Base-by-base conservation (phyloP, 164 flowering plant species). In the Kalanchoe fedtschenkoi region DNA sequence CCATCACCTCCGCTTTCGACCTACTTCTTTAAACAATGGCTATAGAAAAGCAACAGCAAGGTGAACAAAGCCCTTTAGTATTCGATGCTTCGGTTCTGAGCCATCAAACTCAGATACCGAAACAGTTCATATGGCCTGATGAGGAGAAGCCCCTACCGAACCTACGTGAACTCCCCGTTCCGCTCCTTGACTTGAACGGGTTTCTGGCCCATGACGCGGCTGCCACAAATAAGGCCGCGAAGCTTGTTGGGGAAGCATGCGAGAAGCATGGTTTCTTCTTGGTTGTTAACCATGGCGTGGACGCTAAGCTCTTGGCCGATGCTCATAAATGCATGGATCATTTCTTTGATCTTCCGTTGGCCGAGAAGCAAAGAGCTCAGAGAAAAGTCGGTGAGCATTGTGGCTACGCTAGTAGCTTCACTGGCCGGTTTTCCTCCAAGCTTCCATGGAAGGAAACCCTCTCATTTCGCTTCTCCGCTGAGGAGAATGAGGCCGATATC, bases 241-340 rank as follows among this genome's bases (percentile, higher is more conserved):
- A 58, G n/a, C 28, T 58, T 9, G 61, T 58, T 13, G 61, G 61
- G 8, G 16, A 58, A 37, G 61, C 61, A 7, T 58, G 61, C 61
- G 42, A 58, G 42, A 58, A 34, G 42, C 61, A 58, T 58, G 61
- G 61, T 26, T 58, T 58, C n/a, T 58, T 58, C 61, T 22, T 58
- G 61, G 61, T 58, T n/a, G 61, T 58, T 11, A 58, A 58, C 28
- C 61, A 58, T 24, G 61, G 61, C 3, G 61, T 58, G 11, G 61
- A 58, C 34, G 34, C 41, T 33, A 34, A 58, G 16, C 41, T 58
- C 28, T 3, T 58, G 38, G 41, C 38, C n/a, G 61, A 58, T 58
- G 61, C 61, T 34, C 61, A 58, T 58, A 58, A 32, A n/a, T 58
- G 34, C 61, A 58, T 58, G 61, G 61, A 58, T 21, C 61, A 58